These are phyloP conservation scores for Nothophytophthora sp. DNA, from an alignment of 352 stramenopile genomes.

Conservation along the genomic window DNA sequence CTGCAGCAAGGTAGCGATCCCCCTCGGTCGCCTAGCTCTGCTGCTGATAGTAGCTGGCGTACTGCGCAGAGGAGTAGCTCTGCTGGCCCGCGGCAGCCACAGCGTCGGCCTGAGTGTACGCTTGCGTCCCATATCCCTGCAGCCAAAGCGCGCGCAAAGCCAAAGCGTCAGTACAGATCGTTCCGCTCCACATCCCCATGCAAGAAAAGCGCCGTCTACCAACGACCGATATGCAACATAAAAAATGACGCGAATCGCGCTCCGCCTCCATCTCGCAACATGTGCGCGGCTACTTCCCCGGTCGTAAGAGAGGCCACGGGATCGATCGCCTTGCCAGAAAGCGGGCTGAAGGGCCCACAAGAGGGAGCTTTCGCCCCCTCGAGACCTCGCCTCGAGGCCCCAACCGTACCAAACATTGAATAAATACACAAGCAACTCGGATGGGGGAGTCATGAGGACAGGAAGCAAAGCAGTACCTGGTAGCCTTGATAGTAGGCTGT, in stretches of 20 bases:
- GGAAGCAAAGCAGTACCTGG: slow-evolving; percentile 56
- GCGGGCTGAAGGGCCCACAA: slow-evolving; percentile 12
- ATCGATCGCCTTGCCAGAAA: slow-evolving; percentile 21
- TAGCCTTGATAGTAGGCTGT: slow-evolving; percentile 80
- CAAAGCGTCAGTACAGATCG: slow-evolving; percentile 15
- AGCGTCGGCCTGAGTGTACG: slow-evolving; percentile 44
- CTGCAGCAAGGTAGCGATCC: too few relatives aligned
- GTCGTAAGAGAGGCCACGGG: slow-evolving; percentile 30
- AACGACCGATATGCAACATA: slow-evolving; percentile 6
- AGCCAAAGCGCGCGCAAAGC: slow-evolving; percentile 7
- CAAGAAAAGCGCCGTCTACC: slow-evolving; percentile 16
- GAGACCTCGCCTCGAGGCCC: slow-evolving; percentile 13
- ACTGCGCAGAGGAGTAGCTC: slow-evolving; percentile 56
- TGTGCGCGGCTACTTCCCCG: slow-evolving; percentile 21
- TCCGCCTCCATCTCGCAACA: slow-evolving; percentile 24
- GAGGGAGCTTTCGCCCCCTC: slow-evolving; percentile 7
- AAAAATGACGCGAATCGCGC: slow-evolving; percentile 29
- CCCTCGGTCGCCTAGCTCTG: slow-evolving; percentile 13
- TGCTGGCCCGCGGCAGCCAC: slow-evolving; percentile 26
- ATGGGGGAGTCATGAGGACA: slow-evolving; percentile 11
- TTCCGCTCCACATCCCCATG: slow-evolving; percentile 6
- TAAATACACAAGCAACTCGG: slow-evolving; percentile 21
- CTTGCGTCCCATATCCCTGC: slow-evolving; percentile 59
- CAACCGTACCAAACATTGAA: slow-evolving; percentile 29
- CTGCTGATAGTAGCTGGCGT: slow-evolving; percentile 73